Percentiles rank a stretch among this genome's conserved stretches.
Conservation (phyloP, 2,329 filamentous ascomycete species). For the Cryoendolithus antarcticus region DNA sequence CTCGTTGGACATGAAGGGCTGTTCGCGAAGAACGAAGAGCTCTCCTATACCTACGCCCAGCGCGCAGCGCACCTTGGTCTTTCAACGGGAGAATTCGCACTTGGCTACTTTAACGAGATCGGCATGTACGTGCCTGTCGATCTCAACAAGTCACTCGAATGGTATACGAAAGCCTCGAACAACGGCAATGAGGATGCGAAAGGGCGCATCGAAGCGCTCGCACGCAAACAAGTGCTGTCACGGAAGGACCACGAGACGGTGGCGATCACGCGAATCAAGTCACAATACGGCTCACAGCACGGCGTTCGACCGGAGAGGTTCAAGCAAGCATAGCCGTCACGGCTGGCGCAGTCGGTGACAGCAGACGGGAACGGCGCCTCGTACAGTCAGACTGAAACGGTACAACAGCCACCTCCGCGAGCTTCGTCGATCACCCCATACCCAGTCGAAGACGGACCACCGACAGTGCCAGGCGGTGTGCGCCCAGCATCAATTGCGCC, state of each 20-base stretch:
- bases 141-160: constrained; percentile 66
- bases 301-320: constrained; percentile 32
- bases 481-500: constrained; percentile 46
- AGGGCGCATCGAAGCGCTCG: constrained; percentile 70
- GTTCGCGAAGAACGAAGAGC: constrained; percentile 89
- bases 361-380: constrained; percentile 3
- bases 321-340: constrained; percentile 19
- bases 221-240: constrained; percentile 62
- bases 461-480: constrained; percentile 9
- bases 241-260: constrained; percentile 88
- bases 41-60: constrained; percentile 83
- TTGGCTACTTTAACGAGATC: constrained; percentile 96
- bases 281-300: constrained; percentile 39
- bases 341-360: constrained; percentile 4
- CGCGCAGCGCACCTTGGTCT: constrained; percentile 72
- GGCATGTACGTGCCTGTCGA: constrained; percentile 84
- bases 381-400: neutral
- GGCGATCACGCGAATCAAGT: constrained; percentile 72
- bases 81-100: constrained; percentile 84
- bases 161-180: constrained; percentile 82
- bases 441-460: constrained; percentile 23
- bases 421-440: constrained; percentile 17
- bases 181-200: constrained; percentile 86
- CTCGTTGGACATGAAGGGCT: constrained; percentile 85
- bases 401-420: constrained; percentile 9